Conservation (phyloP, 805 yeast genomes). For the Saccharomycopsis olivae region DNA sequence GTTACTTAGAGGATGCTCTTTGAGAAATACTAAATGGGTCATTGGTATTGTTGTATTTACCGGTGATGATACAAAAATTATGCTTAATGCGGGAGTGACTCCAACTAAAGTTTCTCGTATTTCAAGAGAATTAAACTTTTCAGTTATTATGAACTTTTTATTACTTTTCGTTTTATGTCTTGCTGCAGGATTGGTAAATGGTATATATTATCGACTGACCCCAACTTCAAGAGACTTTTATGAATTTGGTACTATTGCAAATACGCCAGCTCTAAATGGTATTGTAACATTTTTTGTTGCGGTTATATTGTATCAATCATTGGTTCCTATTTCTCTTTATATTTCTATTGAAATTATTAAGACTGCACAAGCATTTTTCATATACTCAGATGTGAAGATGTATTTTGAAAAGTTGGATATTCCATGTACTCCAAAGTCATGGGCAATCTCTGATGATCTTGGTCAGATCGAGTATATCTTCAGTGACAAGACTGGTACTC, state of each 20-base stretch:
- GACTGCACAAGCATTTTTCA: slow-evolving; percentile 73
- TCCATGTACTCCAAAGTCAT: slow-evolving; percentile 76
- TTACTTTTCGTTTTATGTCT: slow-evolving; percentile 59
- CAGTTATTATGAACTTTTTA: slow-evolving; percentile 57
- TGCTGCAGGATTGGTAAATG: slow-evolving; percentile 60
- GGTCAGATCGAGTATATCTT: slow-evolving; percentile 81
- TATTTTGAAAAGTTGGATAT: slow-evolving; percentile 60
- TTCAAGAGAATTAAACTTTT: slow-evolving; percentile 58
- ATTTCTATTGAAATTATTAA: slow-evolving; percentile 76
- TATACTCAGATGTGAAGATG: slow-evolving; percentile 63
- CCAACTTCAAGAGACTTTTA: slow-evolving; percentile 47
- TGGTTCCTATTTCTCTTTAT: slow-evolving; percentile 76
- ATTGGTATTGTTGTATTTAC: slow-evolving; percentile 69
- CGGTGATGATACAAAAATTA: slow-evolving; percentile 71
- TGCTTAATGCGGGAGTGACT: slow-evolving; percentile 71
- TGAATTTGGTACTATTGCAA: slow-evolving; percentile 63
- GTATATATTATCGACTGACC: slow-evolving; percentile 42
- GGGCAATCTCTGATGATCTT: slow-evolving; percentile 79
- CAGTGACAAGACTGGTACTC: slow-evolving; percentile 94
- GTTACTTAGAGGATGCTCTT: slow-evolving; percentile 63
- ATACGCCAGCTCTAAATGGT: slow-evolving; percentile 57
- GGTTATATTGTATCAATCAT: slow-evolving; percentile 62
- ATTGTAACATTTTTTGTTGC: slow-evolving; percentile 66
- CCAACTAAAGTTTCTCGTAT: slow-evolving; percentile 72
- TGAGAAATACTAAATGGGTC: slow-evolving; percentile 78